phyloP scores from a whole-genome alignment of 768 basidiomycete genomes.

The Suillus ampliporus region DNA sequence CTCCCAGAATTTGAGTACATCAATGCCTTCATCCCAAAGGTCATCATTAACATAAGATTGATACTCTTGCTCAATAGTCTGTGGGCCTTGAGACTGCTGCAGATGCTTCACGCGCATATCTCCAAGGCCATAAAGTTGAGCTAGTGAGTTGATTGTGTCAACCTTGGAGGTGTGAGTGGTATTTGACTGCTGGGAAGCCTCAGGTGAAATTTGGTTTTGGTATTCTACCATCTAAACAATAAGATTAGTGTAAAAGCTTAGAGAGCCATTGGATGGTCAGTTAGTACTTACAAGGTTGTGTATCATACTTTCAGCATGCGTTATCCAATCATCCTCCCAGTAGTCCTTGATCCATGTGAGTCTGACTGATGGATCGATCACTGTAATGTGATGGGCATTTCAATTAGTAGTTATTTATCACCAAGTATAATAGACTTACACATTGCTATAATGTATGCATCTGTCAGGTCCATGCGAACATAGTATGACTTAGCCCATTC shows the following conservation, averaged over 20 bases:
- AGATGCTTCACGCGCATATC: not conserved
- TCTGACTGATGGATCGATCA: not conserved
- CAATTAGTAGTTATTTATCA: not conserved
- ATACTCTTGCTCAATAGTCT: constrained; percentile 1
- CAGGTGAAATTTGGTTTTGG: not conserved
- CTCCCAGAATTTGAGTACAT: not conserved
- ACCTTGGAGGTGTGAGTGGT: not conserved
- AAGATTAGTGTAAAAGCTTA: too few relatives aligned
- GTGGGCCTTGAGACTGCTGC: not conserved
- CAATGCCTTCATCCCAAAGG: not conserved
- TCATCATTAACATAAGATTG: constrained; percentile 7
- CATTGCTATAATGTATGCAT: constrained; percentile 7
- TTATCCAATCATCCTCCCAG: not conserved
- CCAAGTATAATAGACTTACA: not conserved
- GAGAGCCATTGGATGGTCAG: not conserved
- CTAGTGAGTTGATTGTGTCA: not conserved
- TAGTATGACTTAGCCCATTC: constrained; percentile 6
- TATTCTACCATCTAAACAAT: not conserved
- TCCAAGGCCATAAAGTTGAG: not conserved
- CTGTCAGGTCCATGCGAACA: not conserved
- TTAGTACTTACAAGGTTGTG: not conserved
- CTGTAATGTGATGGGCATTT: not conserved
- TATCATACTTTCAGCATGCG: not conserved
- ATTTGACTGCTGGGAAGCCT: not conserved
- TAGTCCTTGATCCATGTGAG: constrained; percentile 1